Conservation (phyloP, 192 early-diverging fungal species). For the Backusella psychrophila region DNA sequence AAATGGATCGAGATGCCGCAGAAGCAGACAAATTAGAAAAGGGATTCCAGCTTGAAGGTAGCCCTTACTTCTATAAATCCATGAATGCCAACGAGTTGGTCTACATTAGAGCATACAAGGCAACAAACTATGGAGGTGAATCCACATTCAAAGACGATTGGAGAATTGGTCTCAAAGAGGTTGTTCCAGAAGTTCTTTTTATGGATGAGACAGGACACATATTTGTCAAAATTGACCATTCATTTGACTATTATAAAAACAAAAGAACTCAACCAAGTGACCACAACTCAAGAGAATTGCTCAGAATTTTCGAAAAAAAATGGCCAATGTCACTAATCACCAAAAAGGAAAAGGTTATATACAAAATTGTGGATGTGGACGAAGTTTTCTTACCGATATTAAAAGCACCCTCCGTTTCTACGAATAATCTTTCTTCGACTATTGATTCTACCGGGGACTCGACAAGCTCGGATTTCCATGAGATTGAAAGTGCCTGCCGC, state of each 20-base stretch:
- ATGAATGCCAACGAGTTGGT: neutral
- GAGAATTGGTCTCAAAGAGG: neutral
- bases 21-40: neutral
- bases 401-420: neutral
- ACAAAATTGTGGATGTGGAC: neutral
- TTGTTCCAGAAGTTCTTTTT: neutral
- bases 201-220: neutral
- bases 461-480: neutral
- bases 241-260: neutral
- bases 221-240: neutral
- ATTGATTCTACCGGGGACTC: no score
- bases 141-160: neutral
- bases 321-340: neutral
- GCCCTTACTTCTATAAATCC: neutral
- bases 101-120: neutral
- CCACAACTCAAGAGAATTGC: neutral
- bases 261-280: neutral
- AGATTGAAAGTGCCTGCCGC: neutral
- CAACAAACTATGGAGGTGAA: neutral
- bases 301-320: neutral
- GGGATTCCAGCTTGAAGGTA: neutral
- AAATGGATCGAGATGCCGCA: neutral
- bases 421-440: neutral
- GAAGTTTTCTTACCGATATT: slow-evolving; percentile 5
- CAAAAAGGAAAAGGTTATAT: neutral